phyloP scores from a whole-genome alignment of 441 rosid genomes.

The Syzygium malaccense region DNA sequence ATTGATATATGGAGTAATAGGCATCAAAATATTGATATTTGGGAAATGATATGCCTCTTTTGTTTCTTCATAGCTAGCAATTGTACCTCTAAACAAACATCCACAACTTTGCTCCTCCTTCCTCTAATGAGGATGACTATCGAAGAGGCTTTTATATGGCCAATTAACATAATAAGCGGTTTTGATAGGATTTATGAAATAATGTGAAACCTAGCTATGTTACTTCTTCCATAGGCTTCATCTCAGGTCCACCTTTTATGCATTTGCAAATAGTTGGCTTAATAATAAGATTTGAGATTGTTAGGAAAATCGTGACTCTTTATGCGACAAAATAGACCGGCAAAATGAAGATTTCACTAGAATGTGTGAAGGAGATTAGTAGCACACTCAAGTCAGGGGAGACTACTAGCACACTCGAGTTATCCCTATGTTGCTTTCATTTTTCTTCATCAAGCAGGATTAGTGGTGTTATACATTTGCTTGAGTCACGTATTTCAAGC shows the following conservation, averaged over 20 bases:
- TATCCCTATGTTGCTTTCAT: neutral
- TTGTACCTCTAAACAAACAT: neutral
- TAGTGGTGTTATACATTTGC: neutral
- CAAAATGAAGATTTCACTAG: neutral
- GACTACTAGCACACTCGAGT: neutral
- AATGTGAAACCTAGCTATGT: neutral
- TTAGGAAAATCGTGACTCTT: neutral
- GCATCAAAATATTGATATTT: no score
- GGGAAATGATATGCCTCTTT: neutral
- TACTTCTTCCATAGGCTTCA: neutral
- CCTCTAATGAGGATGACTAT: neutral
- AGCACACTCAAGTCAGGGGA: neutral
- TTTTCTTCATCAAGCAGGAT: neutral
- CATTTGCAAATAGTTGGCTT: neutral
- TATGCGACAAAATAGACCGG: neutral
- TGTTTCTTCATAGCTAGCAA: rapidly evolving
- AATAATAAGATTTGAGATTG: neutral
- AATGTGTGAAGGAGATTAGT: neutral
- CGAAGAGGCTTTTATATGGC: neutral
- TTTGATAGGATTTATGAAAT: no score
- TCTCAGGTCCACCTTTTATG: neutral
- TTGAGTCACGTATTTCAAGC: neutral
- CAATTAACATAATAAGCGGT: neutral
- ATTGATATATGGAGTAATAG: no score
- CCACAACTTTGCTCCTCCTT: no score